Conservation (phyloP, 495 filamentous ascomycete genomes). For the Hypoxylon intermedium region DNA sequence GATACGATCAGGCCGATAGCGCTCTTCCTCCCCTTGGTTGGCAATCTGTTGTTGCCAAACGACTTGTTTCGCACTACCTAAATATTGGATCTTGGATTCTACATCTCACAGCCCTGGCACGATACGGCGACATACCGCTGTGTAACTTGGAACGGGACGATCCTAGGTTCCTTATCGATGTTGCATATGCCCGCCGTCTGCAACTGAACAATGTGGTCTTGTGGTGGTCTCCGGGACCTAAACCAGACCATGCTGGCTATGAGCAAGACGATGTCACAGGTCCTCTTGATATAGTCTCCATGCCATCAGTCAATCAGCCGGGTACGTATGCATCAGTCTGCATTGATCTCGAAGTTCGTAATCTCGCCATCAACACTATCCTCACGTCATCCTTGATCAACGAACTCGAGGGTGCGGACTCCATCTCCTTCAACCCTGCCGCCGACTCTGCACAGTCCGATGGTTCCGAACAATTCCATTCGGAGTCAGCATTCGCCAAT, state of each 20-base stretch:
- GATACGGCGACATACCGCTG: slow-evolving; percentile 92
- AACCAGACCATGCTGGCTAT: slow-evolving; percentile 93
- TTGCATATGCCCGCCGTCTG: slow-evolving; percentile 89
- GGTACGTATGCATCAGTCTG: slow-evolving; percentile 96
- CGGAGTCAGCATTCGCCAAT: slow-evolving; percentile 91
- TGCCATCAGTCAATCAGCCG: slow-evolving; percentile 91
- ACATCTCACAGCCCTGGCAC: slow-evolving; percentile 82
- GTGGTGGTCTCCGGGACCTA: slow-evolving; percentile 92
- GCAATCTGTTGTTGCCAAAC: slow-evolving; percentile 87
- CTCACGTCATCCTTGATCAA: slow-evolving; percentile 97
- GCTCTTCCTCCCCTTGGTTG: slow-evolving; percentile 90
- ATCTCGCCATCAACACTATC: slow-evolving; percentile 97
- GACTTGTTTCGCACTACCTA: slow-evolving; percentile 87
- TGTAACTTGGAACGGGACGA: slow-evolving; percentile 96
- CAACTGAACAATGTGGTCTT: slow-evolving; percentile 92
- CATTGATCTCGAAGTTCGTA: slow-evolving; percentile 92
- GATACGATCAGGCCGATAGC: slow-evolving; percentile 82
- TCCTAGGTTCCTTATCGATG: slow-evolving; percentile 90
- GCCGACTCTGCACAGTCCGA: slow-evolving; percentile 63
- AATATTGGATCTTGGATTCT: slow-evolving; percentile 89
- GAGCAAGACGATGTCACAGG: slow-evolving; percentile 90
- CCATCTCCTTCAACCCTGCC: slow-evolving; percentile 80
- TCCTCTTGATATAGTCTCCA: slow-evolving; percentile 85
- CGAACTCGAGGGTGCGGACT: slow-evolving; percentile 87
- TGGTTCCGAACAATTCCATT: slow-evolving; percentile 70